Percentiles rank a stretch among this genome's conserved stretches.
phyloP scores from a whole-genome alignment of 2,329 filamentous ascomycete genomes.

The Apiospora malaysiana region DNA sequence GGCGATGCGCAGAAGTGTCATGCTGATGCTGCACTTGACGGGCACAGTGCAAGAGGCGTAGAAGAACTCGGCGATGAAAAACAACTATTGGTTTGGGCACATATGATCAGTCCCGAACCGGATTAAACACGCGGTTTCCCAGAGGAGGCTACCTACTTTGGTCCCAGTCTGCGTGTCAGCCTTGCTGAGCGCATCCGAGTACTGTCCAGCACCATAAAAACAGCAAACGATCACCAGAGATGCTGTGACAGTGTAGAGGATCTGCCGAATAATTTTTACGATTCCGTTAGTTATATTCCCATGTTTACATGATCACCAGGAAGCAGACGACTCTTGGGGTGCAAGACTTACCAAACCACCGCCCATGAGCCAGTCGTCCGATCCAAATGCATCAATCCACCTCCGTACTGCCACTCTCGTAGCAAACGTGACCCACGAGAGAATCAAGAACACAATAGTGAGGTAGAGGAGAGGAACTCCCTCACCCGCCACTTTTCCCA shows the following conservation, averaged over 20 bases:
- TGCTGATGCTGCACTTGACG: conserved; percentile 39
- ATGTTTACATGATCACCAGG: too few species aligned
- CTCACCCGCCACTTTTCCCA: conserved; percentile 31
- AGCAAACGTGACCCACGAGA: conserved; percentile 34
- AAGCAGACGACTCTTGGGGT: too few species aligned
- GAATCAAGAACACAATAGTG: conserved; percentile 32
- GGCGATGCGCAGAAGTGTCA: conserved; percentile 40
- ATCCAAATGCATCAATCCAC: conserved; percentile 35
- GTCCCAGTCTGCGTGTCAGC: conserved; percentile 30
- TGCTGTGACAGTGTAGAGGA: conserved; percentile 35
- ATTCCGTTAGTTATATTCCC: not conserved
- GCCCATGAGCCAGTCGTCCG: conserved; percentile 36
- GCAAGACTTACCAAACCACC: conserved; percentile 33
- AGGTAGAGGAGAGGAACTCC: conserved; percentile 34
- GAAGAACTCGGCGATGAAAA: conserved; percentile 47
- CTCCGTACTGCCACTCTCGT: conserved; percentile 31
- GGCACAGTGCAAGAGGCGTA: conserved; percentile 40
- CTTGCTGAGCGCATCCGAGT: conserved; percentile 25
- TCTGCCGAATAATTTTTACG: conserved; percentile 22
- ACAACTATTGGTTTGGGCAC: conserved; percentile 33
- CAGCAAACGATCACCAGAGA: conserved; percentile 36
- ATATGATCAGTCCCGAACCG: not conserved
- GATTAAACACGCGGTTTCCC: too few species aligned
- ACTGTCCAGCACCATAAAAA: conserved; percentile 37
- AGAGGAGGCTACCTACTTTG: conserved; percentile 28